A percentile compares a stretch with the other conserved stretches of the same genome.
Evolutionary conservation across 2,329 filamentous ascomycete genomes (phyloP).

Genomic region (Onygenales sp.): DNA sequence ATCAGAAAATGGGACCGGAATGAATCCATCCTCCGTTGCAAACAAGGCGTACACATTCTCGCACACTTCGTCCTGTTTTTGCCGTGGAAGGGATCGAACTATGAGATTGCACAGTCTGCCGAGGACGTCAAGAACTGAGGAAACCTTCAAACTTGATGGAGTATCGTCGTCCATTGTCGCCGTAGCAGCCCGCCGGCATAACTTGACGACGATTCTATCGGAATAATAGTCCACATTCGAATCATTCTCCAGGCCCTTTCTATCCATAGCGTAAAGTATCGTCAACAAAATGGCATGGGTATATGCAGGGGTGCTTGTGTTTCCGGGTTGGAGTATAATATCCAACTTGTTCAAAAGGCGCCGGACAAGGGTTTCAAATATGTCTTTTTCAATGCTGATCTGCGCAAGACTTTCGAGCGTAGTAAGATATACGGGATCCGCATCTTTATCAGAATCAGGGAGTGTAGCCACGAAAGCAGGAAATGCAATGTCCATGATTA

Average conservation of each 20-base stretch:
- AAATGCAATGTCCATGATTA: slow-evolving; percentile 56
- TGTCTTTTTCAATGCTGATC: slow-evolving; percentile 51
- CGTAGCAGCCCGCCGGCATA: slow-evolving; percentile 31
- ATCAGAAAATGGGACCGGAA: slow-evolving; percentile 25
- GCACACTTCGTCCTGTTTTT: slow-evolving; percentile 43
- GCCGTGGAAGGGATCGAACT: slow-evolving; percentile 43
- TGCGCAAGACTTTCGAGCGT: slow-evolving; percentile 55
- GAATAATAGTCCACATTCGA: slow-evolving; percentile 38
- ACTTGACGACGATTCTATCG: slow-evolving; percentile 40
- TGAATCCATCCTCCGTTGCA: slow-evolving; percentile 24
- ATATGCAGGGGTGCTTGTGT: slow-evolving; percentile 40
- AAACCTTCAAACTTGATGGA: slow-evolving; percentile 38
- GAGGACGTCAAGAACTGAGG: slow-evolving; percentile 48
- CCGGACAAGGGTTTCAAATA: slow-evolving; percentile 55
- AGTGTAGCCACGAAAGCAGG: slow-evolving; percentile 57
- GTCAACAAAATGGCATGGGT: slow-evolving; percentile 52
- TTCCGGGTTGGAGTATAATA: slow-evolving; percentile 42
- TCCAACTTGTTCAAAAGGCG: slow-evolving; percentile 55
- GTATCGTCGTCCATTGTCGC: slow-evolving; percentile 23
- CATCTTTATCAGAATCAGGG: slow-evolving; percentile 46
- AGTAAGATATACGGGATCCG: slow-evolving; percentile 39
- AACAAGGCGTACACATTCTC: slow-evolving; percentile 48
- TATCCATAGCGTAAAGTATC: slow-evolving; percentile 51
- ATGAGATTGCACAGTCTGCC: slow-evolving; percentile 53
- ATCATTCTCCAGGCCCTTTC: slow-evolving; percentile 36